These are phyloP conservation scores for Coemansia sp. DNA, from an alignment of 192 early-diverging fungal species.

Conservation along the genomic window DNA sequence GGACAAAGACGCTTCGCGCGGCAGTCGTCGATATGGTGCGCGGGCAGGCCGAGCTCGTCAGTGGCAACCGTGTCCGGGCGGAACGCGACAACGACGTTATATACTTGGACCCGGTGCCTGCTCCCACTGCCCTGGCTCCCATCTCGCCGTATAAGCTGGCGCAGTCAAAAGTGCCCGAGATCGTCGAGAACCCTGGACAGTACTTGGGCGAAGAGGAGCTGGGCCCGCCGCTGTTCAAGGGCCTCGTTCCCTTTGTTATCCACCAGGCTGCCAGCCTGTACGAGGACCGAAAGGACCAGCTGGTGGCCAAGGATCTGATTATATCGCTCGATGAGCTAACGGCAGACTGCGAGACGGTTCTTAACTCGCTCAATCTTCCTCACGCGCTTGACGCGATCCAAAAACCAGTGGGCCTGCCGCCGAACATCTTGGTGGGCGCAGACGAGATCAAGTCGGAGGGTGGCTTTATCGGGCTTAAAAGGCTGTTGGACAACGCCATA, in stretches of 20 bases:
- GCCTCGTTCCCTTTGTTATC: constrained; percentile 86
- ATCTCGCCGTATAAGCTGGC: constrained; percentile 76
- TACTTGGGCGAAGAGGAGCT: constrained; percentile 69
- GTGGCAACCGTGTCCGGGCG: constrained; percentile 59
- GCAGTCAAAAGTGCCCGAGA: constrained; percentile 59
- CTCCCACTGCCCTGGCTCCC: constrained; percentile 55
- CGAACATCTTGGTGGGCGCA: constrained; percentile 65
- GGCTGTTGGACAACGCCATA: constrained; percentile 62
- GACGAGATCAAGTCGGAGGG: constrained; percentile 75
- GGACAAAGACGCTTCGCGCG: constrained; percentile 32
- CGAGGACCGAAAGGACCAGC: constrained; percentile 75
- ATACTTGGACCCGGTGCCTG: constrained; percentile 78
- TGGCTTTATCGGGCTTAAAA: constrained; percentile 63
- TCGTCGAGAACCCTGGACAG: constrained; percentile 65
- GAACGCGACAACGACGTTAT: constrained; percentile 93
- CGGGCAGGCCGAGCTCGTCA: constrained; percentile 53
- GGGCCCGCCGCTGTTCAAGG: constrained; percentile 74
- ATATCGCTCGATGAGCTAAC: constrained; percentile 67
- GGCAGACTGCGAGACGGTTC: constrained; percentile 64
- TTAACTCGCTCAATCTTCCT: constrained; percentile 71
- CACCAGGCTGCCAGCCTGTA: constrained; percentile 90
- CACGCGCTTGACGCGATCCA: constrained; percentile 70
- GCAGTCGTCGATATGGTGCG: constrained; percentile 30
- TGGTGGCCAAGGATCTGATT: constrained; percentile 69
- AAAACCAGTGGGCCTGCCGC: constrained; percentile 76